phyloP scores from a whole-genome alignment of 2,329 filamentous ascomycete genomes.

The Pseudogymnoascus sp. region DNA sequence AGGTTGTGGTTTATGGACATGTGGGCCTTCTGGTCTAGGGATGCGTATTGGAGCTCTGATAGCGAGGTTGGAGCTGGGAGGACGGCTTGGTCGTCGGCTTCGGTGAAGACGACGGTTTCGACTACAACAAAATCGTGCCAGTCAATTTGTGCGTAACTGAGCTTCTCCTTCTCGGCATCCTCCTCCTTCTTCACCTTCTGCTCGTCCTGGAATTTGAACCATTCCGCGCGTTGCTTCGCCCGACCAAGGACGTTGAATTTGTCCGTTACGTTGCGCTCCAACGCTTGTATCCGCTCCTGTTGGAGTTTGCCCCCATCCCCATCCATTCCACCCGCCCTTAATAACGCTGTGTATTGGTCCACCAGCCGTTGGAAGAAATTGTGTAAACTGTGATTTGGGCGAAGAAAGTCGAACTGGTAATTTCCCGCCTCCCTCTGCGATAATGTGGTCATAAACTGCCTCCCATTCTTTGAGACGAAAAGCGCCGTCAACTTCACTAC shows the following conservation, averaged over 20 bases:
- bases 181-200: slow-evolving; percentile 88
- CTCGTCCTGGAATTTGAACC: slow-evolving; percentile 73
- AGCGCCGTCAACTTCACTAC: slow-evolving; percentile 71
- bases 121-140: slow-evolving; percentile 98
- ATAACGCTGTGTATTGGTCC: slow-evolving; percentile 82
- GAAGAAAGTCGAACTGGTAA: slow-evolving; percentile 91
- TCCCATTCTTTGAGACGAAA: slow-evolving; percentile 87
- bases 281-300: slow-evolving; percentile 62
- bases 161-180: slow-evolving; percentile 72
- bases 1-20: slow-evolving; percentile 71
- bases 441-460: slow-evolving; percentile 82
- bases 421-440: slow-evolving; percentile 85
- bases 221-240: slow-evolving; percentile 81
- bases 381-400: slow-evolving; percentile 91
- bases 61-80: slow-evolving; percentile 85
- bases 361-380: slow-evolving; percentile 90
- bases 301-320: slow-evolving; percentile 58
- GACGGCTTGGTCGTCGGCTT: slow-evolving; percentile 76
- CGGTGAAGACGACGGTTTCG: slow-evolving; percentile 87
- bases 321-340: slow-evolving; percentile 61
- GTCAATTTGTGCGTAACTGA: slow-evolving; percentile 77
- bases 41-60: slow-evolving; percentile 87
- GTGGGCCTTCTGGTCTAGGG: slow-evolving; percentile 88
- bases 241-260: slow-evolving; percentile 73
- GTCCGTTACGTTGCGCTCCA: slow-evolving; percentile 69